Base-by-base conservation (phyloP, 163 green algal genomes). In the Chlamydomonas reinhardtii region DNA sequence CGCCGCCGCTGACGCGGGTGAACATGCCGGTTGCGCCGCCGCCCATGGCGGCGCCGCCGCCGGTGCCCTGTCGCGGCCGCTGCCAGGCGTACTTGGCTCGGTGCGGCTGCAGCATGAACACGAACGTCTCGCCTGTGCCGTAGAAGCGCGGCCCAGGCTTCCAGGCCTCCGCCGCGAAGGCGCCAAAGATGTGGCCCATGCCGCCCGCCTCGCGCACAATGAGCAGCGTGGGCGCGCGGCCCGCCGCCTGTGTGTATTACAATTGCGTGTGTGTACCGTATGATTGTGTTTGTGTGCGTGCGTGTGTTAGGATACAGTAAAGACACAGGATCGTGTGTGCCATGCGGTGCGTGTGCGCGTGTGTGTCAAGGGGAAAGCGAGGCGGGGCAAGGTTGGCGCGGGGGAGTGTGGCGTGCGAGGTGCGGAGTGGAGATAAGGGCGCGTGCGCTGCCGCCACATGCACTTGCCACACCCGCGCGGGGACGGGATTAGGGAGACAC, bases 81-180 rank as follows among this genome's bases (percentile, higher is more conserved):
- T 76, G 76, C 73, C 84, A 89, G 12, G 71, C 69, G 83, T 85
- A 85, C 65, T 81, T 54, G 37, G 66, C 56, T n/a, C 76, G 73
- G 27, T 78, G 68, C 15, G 78, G 78, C 32, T 93, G 79, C n/a
- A 96, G 74, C 88, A 94, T 91, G 71, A 97, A 97, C 8, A 96
- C 95, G 70, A 93, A 96, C 17, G 85, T 94, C 87, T 98, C 94
- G 3, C 95, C 95, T 0, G 91, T 97, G 84, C 95, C 95, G 73
- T 95, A 96, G 89, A 96, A 97, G 39, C 93, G 89, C 22, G 93
- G 86, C 11, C 74, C 79, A 4, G 95, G 85, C 61, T 81, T 88
- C 95, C 95, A 97, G 5, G 88, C 66, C 59, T 98, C 95, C 4
- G 92, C 76, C 9, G 89, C 89, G 78, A 94, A 98, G 31, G 92